Conservation (phyloP, 495 filamentous ascomycete species). For the Trichoderma gamsii region DNA sequence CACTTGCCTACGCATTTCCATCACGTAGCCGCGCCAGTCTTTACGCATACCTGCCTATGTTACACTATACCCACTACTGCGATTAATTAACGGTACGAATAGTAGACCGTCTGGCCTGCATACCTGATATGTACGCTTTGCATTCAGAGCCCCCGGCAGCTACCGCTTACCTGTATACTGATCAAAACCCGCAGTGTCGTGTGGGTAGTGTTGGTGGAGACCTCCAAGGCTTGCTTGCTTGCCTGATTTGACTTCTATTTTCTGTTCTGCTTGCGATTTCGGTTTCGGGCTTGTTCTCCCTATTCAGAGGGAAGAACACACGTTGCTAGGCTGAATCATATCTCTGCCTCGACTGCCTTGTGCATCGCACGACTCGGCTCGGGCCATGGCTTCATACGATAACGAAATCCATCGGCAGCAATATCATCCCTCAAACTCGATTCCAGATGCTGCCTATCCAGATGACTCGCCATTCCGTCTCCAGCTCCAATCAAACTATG, state of each 20-base stretch:
- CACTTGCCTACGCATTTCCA: too few species aligned
- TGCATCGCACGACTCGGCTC: background rate
- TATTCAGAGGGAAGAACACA: background rate
- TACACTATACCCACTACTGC: background rate
- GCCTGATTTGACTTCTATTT: background rate
- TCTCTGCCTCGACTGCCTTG: background rate
- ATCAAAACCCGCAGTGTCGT: background rate
- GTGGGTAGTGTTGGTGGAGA: background rate
- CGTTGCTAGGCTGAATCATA: background rate
- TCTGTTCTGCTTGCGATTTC: background rate
- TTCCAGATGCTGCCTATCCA: constrained; percentile 7
- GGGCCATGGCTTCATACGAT: constrained; percentile 10
- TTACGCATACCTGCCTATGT: too few species aligned
- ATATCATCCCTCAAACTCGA: constrained; percentile 10
- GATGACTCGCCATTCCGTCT: constrained; percentile 1
- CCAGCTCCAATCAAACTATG: background rate
- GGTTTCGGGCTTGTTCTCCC: background rate
- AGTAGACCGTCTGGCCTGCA: too few species aligned
- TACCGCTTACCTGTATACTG: background rate
- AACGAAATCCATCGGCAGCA: constrained; percentile 6
- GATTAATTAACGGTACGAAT: background rate
- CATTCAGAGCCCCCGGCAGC: background rate
- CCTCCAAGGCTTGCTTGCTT: background rate
- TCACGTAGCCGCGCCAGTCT: too few species aligned
- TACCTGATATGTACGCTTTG: background rate